phyloP scores from a whole-genome alignment of 192 early-diverging fungal species.

The Coemansia sp. region DNA sequence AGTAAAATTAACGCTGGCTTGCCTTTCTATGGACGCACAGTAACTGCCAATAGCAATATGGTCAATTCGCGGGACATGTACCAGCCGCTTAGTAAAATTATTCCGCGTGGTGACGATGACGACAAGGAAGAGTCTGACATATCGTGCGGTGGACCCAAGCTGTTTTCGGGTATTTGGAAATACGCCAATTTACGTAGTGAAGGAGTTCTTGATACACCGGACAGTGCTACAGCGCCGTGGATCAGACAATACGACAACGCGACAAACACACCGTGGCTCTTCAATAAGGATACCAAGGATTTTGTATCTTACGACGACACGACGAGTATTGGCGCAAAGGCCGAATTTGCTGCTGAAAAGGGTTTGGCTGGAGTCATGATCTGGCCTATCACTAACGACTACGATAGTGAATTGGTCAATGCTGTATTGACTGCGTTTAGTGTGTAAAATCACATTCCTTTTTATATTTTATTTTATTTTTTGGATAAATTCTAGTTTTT shows the following conservation, averaged over 20 bases:
- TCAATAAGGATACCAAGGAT: slow-evolving; percentile 59
- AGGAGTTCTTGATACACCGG: slow-evolving; percentile 46
- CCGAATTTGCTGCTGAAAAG: slow-evolving; percentile 39
- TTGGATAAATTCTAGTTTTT: not conserved
- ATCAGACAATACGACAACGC: slow-evolving; percentile 61
- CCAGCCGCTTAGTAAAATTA: slow-evolving; percentile 31
- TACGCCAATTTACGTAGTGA: slow-evolving; percentile 66
- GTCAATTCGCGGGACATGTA: slow-evolving; percentile 33
- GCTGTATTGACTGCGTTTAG: slow-evolving; percentile 12
- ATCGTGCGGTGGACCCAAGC: slow-evolving; percentile 45
- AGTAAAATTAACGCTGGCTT: slow-evolving; percentile 63
- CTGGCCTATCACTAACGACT: slow-evolving; percentile 70
- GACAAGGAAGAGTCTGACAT: slow-evolving; percentile 45
- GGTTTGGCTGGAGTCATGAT: slow-evolving; percentile 71
- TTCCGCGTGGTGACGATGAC: slow-evolving; percentile 62
- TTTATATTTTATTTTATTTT: no score
- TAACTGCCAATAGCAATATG: slow-evolving; percentile 46
- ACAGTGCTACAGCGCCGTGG: slow-evolving; percentile 62
- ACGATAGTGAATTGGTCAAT: slow-evolving; percentile 57
- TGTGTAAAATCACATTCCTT: no score
- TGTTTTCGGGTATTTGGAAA: slow-evolving; percentile 69
- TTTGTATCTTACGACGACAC: slow-evolving; percentile 74
- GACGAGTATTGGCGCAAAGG: slow-evolving; percentile 57
- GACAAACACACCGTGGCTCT: slow-evolving; percentile 73
- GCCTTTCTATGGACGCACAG: slow-evolving; percentile 66